Conservation (phyloP, 2,329 filamentous ascomycete species). For the Penicillium sp. region DNA sequence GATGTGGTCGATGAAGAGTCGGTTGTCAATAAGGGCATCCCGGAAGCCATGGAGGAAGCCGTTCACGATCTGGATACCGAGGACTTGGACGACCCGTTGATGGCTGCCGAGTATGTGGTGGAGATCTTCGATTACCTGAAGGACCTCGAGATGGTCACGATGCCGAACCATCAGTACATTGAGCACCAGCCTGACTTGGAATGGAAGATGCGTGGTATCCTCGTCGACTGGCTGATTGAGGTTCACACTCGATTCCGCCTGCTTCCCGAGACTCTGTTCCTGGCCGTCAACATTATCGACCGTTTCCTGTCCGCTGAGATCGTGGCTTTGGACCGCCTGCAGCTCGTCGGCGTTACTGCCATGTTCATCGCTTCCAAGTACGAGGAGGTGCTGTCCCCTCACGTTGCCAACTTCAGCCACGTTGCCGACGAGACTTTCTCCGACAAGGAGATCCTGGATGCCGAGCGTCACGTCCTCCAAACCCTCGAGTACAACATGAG, state of each 20-base stretch:
- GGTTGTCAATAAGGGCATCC: conserved; percentile 27
- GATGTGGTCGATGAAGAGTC: conserved; percentile 18
- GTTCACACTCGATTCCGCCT: conserved; percentile 96
- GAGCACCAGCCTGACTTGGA: conserved; percentile 89
- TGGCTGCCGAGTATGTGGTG: conserved; percentile 95
- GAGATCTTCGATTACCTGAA: conserved; percentile 97
- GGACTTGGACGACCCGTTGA: conserved; percentile 88
- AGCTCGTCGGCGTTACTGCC: conserved; percentile 94
- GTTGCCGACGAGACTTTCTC: conserved; percentile 96
- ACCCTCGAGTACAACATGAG: conserved; percentile 95
- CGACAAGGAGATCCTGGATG: conserved; percentile 90
- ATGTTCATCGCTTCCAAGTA: conserved; percentile 99
- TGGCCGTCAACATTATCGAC: conserved; percentile 97
- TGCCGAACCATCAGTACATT: conserved; percentile 94
- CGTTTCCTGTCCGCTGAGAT: conserved; percentile 95
- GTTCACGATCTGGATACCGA: conserved; percentile 72
- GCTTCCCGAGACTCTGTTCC: conserved; percentile 91
- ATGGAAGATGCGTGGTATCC: conserved; percentile 97
- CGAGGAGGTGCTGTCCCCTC: conserved; percentile 93
- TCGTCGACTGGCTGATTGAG: conserved; percentile 97
- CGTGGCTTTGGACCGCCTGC: conserved; percentile 91
- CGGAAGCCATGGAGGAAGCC: conserved; percentile 38
- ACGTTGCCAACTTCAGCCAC: conserved; percentile 94
- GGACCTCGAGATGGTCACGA: conserved; percentile 74
- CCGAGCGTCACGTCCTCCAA: conserved; percentile 90